Conservation (phyloP, 2,329 filamentous ascomycete genomes). For the Penicillium crustosum region DNA sequence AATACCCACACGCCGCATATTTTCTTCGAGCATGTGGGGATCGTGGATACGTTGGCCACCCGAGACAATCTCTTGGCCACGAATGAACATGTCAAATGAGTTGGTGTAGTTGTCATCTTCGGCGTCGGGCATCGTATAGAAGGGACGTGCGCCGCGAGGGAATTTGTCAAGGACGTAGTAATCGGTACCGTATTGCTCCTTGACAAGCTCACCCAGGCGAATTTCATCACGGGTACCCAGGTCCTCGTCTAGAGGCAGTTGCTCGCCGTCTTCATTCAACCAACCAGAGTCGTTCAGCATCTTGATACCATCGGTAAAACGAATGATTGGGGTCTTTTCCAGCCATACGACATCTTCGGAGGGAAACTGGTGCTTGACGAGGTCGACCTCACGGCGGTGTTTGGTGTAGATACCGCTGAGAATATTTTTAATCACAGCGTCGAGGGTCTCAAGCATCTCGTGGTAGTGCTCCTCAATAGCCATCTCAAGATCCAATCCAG, state of each 20-base stretch:
- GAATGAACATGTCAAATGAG: slow-evolving; percentile 92
- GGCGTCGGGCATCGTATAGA: slow-evolving; percentile 85
- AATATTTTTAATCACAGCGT: slow-evolving; percentile 77
- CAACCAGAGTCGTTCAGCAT: slow-evolving; percentile 78
- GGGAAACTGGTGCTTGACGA: slow-evolving; percentile 80
- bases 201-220: slow-evolving; percentile 77
- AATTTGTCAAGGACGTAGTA: slow-evolving; percentile 97
- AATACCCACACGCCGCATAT: slow-evolving; percentile 74
- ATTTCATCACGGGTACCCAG: slow-evolving; percentile 84
- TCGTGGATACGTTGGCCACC: slow-evolving; percentile 93
- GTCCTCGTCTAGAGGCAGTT: slow-evolving; percentile 71
- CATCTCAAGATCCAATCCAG: slow-evolving; percentile 91
- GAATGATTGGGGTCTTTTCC: slow-evolving; percentile 77
- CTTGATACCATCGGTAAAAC: slow-evolving; percentile 75
- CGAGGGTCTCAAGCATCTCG: slow-evolving; percentile 76
- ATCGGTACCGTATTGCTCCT: slow-evolving; percentile 82
- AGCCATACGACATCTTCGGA: slow-evolving; percentile 84
- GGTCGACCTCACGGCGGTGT: slow-evolving; percentile 70
- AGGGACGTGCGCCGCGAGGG: slow-evolving; percentile 77
- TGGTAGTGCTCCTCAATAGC: slow-evolving; percentile 84
- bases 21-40: slow-evolving; percentile 68
- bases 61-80: slow-evolving; percentile 88
- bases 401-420: slow-evolving; percentile 69
- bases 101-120: slow-evolving; percentile 74
- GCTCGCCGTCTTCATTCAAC: slow-evolving; percentile 73